Conservation (phyloP, 192 early-diverging fungal species). For the Coemansia sp. region DNA sequence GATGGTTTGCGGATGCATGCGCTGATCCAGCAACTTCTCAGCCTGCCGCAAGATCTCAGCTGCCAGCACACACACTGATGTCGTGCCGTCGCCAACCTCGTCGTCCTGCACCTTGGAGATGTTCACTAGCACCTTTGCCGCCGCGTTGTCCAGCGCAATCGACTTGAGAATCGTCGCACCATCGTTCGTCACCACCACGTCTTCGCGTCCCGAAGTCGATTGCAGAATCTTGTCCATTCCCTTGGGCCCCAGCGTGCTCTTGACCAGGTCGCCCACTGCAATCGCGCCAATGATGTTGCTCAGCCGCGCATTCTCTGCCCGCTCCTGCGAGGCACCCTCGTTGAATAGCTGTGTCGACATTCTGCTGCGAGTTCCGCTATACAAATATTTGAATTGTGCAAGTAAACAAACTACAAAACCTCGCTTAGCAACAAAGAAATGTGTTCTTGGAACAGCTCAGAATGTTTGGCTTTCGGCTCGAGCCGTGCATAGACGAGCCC, state of each 20-base stretch:
- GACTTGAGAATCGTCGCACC: constrained; percentile 99
- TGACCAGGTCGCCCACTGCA: constrained; percentile 97
- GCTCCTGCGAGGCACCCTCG: constrained; percentile 92
- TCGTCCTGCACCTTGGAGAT: constrained; percentile 99
- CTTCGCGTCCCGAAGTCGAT: constrained; percentile 58
- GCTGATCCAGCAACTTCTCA: constrained; percentile 86
- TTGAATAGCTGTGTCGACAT: constrained; percentile 84
- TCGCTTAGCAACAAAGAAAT: neutral
- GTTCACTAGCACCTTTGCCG: constrained; percentile 96
- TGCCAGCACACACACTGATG: constrained; percentile 95
- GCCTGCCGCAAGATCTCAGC: constrained; percentile 94
- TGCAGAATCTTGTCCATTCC: constrained; percentile 99
- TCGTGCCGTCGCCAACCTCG: constrained; percentile 99
- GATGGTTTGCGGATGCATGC: constrained; percentile 97
- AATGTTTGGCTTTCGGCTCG: neutral
- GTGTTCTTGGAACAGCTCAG: neutral
- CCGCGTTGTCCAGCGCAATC: constrained; percentile 96
- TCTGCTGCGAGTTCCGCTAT: neutral
- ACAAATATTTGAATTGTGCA: neutral
- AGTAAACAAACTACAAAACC: neutral
- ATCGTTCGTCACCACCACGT: constrained; percentile 95
- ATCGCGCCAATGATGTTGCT: constrained; percentile 92
- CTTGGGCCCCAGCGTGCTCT: constrained; percentile 95
- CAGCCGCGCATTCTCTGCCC: constrained; percentile 96
- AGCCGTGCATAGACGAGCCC: neutral